Percentiles rank a stretch among this genome's conserved stretches.
Conservation (phyloP, 129 eudicot genomes). For the Arctium minus region DNA sequence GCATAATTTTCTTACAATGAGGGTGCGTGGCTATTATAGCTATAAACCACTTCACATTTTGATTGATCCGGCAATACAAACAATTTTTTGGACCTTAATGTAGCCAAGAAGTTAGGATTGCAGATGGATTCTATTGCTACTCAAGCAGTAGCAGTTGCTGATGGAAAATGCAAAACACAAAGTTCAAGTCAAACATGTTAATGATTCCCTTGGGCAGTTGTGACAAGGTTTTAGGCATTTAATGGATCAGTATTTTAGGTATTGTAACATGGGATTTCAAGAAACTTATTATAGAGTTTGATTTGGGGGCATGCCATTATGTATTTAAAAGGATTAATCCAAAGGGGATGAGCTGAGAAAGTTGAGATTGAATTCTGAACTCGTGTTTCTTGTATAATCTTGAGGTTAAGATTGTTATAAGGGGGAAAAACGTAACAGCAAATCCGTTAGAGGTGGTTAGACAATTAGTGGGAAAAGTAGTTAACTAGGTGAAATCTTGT, state of each 20-base stretch:
- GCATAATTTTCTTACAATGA: not conserved
- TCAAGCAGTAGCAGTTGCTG: not conserved
- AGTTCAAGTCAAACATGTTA: too few relatives aligned
- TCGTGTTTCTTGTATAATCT: not conserved
- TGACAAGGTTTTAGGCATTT: not conserved
- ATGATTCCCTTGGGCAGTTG: not conserved
- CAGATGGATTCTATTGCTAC: not conserved
- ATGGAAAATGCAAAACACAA: not conserved
- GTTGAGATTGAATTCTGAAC: not conserved
- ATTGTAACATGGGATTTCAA: not conserved
- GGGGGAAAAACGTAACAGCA: too few relatives aligned
- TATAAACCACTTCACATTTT: not conserved
- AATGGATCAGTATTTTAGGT: not conserved
- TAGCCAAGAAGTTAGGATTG: not conserved
- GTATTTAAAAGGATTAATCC: too few relatives aligned
- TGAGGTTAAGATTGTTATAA: not conserved
- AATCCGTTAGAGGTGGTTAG: too few relatives aligned
- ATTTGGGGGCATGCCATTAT: not conserved
- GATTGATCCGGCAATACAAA: not conserved
- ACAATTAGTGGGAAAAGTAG: too few relatives aligned
- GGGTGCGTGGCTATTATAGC: not conserved
- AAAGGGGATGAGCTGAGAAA: not conserved
- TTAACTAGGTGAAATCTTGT: too few relatives aligned
- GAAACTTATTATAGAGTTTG: not conserved
- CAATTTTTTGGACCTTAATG: too few relatives aligned